Evolutionary conservation across 345 rosid species (phyloP).

Genomic region (Melaleuca quinquenervia): DNA sequence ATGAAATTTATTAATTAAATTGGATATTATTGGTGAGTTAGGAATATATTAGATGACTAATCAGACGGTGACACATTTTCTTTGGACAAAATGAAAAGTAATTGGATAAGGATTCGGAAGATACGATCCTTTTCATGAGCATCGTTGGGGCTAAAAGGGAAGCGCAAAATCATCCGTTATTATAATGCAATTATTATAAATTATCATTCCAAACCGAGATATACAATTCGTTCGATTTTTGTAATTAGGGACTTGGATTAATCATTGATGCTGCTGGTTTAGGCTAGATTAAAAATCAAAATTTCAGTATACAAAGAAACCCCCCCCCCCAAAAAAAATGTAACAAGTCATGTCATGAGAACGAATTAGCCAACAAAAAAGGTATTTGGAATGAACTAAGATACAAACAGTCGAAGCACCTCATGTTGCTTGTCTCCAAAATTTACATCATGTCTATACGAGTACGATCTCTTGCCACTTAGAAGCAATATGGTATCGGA

Average conservation of each 20-base stretch:
- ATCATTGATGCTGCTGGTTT: neutral
- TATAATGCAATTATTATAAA: neutral
- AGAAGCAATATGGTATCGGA: neutral
- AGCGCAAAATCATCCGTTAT: neutral
- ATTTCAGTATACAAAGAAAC: neutral
- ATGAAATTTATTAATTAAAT: neutral
- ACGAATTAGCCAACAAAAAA: accelerated
- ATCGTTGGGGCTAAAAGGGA: neutral
- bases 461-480: accelerated
- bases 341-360: neutral
- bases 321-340: neutral
- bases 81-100: neutral
- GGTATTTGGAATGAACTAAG: neutral
- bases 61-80: neutral
- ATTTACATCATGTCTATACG: neutral
- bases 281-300: neutral
- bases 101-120: neutral
- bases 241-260: neutral
- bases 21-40: neutral
- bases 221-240: neutral
- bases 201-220: neutral
- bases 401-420: accelerated
- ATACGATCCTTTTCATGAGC: neutral
- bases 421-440: accelerated
- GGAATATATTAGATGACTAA: neutral